Evolutionary conservation across 192 early-diverging fungal species (phyloP).

Genomic region (Cetraspora pellucida): DNA sequence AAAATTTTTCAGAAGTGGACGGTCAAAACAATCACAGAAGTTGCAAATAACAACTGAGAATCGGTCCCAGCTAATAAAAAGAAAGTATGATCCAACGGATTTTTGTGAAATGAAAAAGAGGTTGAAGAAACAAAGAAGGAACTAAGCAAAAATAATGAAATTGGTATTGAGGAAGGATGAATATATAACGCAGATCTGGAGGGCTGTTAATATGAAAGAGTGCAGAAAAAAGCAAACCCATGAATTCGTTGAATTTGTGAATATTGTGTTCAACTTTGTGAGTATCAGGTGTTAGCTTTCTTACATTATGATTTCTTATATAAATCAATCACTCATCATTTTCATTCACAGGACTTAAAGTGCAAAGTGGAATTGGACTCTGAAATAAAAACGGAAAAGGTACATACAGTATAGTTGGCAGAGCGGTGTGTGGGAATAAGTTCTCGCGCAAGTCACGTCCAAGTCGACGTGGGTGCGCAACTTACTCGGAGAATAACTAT

Average conservation of each 20-base stretch:
- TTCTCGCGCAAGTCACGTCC: conserved; percentile 18
- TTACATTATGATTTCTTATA: no score
- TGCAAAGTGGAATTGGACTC: conserved; percentile 18
- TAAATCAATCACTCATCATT: no score
- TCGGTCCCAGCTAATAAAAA: neutral
- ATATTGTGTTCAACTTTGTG: no score
- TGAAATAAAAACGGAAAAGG: neutral
- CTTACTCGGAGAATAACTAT: neutral
- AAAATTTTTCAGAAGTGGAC: conserved; percentile 14
- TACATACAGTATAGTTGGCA: neutral
- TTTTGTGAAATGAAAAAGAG: conserved; percentile 28
- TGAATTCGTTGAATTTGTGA: no score
- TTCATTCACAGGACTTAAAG: conserved; percentile 18
- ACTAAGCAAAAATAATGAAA: conserved; percentile 24
- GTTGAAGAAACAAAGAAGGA: conserved; percentile 16
- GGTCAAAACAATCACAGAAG: neutral
- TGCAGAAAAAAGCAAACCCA: no score
- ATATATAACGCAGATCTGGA: conserved; percentile 20
- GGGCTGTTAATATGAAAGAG: conserved; percentile 15
- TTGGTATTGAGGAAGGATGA: conserved; percentile 19
- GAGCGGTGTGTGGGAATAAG: conserved; percentile 7
- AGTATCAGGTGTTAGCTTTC: no score
- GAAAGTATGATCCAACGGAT: conserved; percentile 2
- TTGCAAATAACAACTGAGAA: neutral
- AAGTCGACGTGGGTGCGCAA: neutral